Percentiles rank a stretch among this genome's conserved stretches.
phyloP scores from a whole-genome alignment of 2,329 filamentous ascomycete genomes.

The Monosporascus sp. region DNA sequence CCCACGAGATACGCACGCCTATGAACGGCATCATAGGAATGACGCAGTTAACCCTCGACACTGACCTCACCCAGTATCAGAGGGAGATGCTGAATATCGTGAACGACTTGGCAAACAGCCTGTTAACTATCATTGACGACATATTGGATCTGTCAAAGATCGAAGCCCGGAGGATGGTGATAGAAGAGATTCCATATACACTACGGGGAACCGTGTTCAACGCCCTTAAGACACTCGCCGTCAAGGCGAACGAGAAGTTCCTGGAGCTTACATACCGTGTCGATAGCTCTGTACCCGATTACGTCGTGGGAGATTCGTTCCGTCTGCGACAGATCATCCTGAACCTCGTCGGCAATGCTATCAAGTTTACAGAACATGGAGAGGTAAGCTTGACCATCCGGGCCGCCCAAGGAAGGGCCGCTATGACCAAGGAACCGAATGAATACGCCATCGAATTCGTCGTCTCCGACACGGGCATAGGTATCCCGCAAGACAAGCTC shows the following conservation, averaged over 20 bases:
- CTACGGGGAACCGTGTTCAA: slow-evolving; percentile 94
- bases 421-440: slow-evolving; percentile 60
- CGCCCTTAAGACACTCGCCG: slow-evolving; percentile 91
- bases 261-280: slow-evolving; percentile 90
- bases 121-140: slow-evolving; percentile 93
- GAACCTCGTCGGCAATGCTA: slow-evolving; percentile 95
- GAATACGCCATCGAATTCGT: slow-evolving; percentile 95
- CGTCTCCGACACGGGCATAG: slow-evolving; percentile 93
- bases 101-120: slow-evolving; percentile 90
- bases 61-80: slow-evolving; percentile 89
- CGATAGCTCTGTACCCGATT: slow-evolving; percentile 87
- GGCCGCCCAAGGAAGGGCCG: slow-evolving; percentile 47
- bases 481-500: slow-evolving; percentile 90
- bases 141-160: slow-evolving; percentile 74
- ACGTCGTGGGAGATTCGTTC: slow-evolving; percentile 95
- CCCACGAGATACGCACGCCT: slow-evolving; percentile 93
- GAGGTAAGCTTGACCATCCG: slow-evolving; percentile 94
- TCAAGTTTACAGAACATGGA: slow-evolving; percentile 97
- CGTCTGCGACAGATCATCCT: slow-evolving; percentile 92
- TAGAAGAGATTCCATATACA: slow-evolving; percentile 96
- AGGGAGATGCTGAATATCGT: slow-evolving; percentile 98
- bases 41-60: slow-evolving; percentile 94
- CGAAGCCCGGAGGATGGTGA: slow-evolving; percentile 95
- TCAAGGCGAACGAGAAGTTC: slow-evolving; percentile 94
- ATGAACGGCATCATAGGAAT: slow-evolving; percentile 98